Evolutionary conservation across 306 rosid genomes (phyloP).

Genomic region (Quercus dentata): DNA sequence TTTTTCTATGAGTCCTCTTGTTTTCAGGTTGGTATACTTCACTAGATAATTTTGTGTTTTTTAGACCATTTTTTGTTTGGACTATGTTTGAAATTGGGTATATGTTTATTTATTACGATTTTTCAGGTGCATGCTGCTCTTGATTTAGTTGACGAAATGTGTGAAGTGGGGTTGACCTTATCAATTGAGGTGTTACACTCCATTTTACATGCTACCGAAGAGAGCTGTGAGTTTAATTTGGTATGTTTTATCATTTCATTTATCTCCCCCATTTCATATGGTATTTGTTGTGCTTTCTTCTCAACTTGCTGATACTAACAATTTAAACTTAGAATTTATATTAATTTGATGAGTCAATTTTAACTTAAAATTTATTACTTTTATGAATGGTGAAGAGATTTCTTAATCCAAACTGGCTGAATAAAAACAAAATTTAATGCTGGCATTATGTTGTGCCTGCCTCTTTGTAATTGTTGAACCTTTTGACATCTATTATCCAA

Average conservation of each 20-base stretch:
- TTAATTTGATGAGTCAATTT: background rate
- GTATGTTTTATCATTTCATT: constrained; percentile 35
- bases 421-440: background rate
- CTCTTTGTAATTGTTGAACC: background rate
- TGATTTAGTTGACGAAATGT: constrained; percentile 61
- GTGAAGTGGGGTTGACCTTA: constrained; percentile 51
- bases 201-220: constrained; percentile 51
- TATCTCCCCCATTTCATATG: background rate
- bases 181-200: constrained; percentile 40
- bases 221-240: constrained; percentile 60
- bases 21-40: constrained; percentile 4
- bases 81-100: background rate
- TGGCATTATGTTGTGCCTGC: background rate
- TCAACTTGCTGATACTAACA: background rate
- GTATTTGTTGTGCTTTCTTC: background rate
- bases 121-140: constrained; percentile 67
- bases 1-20: background rate
- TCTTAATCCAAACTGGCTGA: background rate
- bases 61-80: background rate
- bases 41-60: background rate
- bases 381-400: background rate
- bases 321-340: background rate
- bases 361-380: background rate
- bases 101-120: background rate
- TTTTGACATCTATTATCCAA: background rate